These are phyloP conservation scores for Elsinoe ampelina DNA, from an alignment of 2,329 filamentous ascomycete genomes.

Conservation along the genomic window DNA sequence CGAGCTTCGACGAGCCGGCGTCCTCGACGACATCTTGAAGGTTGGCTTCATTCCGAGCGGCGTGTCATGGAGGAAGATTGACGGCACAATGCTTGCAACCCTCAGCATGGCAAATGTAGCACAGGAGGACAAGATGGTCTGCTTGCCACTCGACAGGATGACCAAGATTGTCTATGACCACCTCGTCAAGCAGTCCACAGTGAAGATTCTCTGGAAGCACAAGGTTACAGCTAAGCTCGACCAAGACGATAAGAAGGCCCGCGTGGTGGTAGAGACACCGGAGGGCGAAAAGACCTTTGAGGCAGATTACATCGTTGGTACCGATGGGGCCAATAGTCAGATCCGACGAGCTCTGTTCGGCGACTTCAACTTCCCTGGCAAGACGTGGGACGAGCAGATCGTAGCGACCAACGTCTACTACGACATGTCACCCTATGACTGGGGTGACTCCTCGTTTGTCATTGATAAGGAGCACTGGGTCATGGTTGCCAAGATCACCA, in stretches of 20 bases:
- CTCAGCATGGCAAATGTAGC: constrained; percentile 14
- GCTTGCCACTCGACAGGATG: constrained; percentile 18
- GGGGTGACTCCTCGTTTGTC: constrained; percentile 13
- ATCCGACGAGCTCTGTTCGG: constrained; percentile 18
- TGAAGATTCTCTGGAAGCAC: constrained; percentile 16
- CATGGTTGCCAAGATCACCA: constrained; percentile 21
- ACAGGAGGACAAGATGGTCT: constrained; percentile 14
- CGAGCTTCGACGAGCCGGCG: constrained; percentile 28
- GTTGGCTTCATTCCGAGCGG: constrained; percentile 17
- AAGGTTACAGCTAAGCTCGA: constrained; percentile 16
- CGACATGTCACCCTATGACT: constrained; percentile 10
- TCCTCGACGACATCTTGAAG: constrained; percentile 25
- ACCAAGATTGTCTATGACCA: constrained; percentile 19
- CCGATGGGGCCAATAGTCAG: constrained; percentile 18
- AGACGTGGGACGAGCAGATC: constrained; percentile 24
- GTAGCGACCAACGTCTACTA: constrained; percentile 29
- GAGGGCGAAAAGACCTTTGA: constrained; percentile 15
- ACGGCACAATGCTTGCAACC: constrained; percentile 16
- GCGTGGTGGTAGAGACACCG: constrained; percentile 18
- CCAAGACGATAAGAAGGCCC: constrained; percentile 20
- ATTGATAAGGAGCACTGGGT: constrained; percentile 24
- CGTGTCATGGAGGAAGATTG: constrained; percentile 18
- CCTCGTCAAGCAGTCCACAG: constrained; percentile 15
- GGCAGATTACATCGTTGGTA: constrained; percentile 18
- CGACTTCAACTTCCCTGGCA: constrained; percentile 17